A percentile compares a stretch with the other conserved stretches of the same genome.
These are phyloP conservation scores for Colletotrichum truncatum DNA, from an alignment of 2,329 filamentous ascomycete species.

Conservation along the genomic window DNA sequence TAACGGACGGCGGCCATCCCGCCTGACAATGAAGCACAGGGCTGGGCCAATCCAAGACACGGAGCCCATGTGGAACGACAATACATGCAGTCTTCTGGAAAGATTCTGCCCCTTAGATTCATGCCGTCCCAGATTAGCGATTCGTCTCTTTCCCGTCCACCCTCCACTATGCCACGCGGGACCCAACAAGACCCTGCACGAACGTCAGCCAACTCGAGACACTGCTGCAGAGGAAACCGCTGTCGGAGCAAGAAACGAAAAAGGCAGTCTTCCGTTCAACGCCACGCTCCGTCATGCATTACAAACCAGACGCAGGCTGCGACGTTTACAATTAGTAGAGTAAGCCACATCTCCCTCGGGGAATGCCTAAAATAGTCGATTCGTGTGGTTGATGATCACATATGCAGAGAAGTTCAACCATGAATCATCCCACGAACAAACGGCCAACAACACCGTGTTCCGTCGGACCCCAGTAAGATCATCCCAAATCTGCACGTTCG, in stretches of 20 bases:
- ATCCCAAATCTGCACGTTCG: constrained; percentile 22
- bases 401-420: neutral
- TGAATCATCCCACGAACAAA: constrained; percentile 1
- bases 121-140: constrained; percentile 28
- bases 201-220: constrained; percentile 17
- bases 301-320: constrained; percentile 6
- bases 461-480: neutral
- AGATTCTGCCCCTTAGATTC: constrained; percentile 24
- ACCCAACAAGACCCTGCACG: constrained; percentile 17
- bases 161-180: constrained; percentile 20
- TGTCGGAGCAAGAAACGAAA: constrained; percentile 21
- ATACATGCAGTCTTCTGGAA: constrained; percentile 24
- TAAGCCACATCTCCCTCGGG: neutral
- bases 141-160: constrained; percentile 13
- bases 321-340: constrained; percentile 5
- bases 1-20: neutral
- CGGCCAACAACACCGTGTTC: constrained; percentile 10
- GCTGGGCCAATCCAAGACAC: constrained; percentile 25
- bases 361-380: constrained; percentile 8
- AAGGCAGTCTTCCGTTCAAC: constrained; percentile 7
- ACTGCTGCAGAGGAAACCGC: constrained; percentile 12
- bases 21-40: constrained; percentile 11
- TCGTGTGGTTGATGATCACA: neutral
- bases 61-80: constrained; percentile 18
- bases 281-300: constrained; percentile 5